Evolutionary conservation across 2,329 filamentous ascomycete genomes (phyloP), one percentile per base, ranked within the genome.

Genomic region (Coniochaeta sp.): DNA sequence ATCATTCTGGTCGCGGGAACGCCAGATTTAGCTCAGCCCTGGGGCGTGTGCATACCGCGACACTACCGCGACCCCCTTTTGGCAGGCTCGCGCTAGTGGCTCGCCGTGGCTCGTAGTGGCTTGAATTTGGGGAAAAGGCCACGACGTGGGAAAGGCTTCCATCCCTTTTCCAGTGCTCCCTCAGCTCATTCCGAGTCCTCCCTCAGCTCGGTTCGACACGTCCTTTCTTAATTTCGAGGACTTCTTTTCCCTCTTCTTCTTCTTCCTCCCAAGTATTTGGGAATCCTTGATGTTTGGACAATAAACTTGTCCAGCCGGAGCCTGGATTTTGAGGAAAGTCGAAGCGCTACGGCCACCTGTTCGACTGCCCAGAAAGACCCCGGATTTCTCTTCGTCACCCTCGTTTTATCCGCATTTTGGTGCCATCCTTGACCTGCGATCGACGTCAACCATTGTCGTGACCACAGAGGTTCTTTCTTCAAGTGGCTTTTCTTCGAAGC

Each of bases 351-450:
- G 31, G 31, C 54, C 54, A 57, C 31, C 54, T 57, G 54, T 57
- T 57, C 54, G 47, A 52, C 47, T 57, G 36, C 17, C 28, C 17
- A 24, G 12, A 57, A 38, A 31, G 54, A 57, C 54, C 54, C 54
- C 54, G 54, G 54, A 57, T 57, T 52, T 57, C 33, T 14, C 22
- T 57, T 57, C 54, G 54, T 57, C 54, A 57, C 54, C 54, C 54
- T 57, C 54, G 54, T 57, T 57, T 34, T 36, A 52, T 52, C 47
- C 47, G 47, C 47, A 17, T 31, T 47, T 52, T 52, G 24, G 47
- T 28, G 47, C 47, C 47, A 52, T 28, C 24, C 22, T n/a, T 17
- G 17, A 40, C 16, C 31, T n/a, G 47, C 47, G 47, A 28, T 52
- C 47, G 47, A 52, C 47, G 47, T 52, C 47, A 52, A n/a, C 47